Evolutionary conservation across 2,329 filamentous ascomycete genomes (phyloP).

Genomic region (Scopulariopsis brevicaulis): DNA sequence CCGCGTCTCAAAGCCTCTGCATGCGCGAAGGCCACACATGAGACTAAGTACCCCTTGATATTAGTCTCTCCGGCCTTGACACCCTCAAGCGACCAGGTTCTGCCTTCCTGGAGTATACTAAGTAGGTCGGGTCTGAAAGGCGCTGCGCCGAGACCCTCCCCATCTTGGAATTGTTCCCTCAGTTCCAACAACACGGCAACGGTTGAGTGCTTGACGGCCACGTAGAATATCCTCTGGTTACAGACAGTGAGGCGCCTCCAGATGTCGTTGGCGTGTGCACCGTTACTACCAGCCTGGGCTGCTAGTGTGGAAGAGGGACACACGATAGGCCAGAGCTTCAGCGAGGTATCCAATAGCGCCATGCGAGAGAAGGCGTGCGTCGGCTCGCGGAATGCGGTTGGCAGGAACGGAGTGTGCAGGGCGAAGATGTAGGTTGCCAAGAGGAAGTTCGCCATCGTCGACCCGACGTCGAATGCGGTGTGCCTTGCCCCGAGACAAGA

Average conservation of each 20-base stretch:
- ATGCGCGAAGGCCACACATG: conserved; percentile 23
- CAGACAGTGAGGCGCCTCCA: conserved; percentile 24
- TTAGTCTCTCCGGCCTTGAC: conserved; percentile 42
- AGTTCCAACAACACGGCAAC: conserved; percentile 29
- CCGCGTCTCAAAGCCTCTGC: conserved; percentile 28
- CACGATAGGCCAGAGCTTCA: conserved; percentile 25
- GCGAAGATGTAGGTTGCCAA: conserved; percentile 42
- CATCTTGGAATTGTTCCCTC: conserved; percentile 24
- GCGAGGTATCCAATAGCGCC: conserved; percentile 31
- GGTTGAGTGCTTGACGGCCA: conserved; percentile 18
- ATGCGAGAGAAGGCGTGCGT: conserved; percentile 39
- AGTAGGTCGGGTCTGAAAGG: conserved; percentile 28
- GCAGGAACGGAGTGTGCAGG: conserved; percentile 42
- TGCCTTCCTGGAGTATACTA: conserved; percentile 25
- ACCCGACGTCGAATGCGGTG: conserved; percentile 26
- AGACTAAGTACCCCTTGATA: conserved; percentile 37
- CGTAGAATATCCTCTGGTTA: conserved; percentile 28
- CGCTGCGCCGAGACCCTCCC: conserved; percentile 21
- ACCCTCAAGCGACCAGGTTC: conserved; percentile 23
- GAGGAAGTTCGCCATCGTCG: conserved; percentile 32
- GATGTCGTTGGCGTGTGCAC: conserved; percentile 10
- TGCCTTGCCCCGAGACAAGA: conserved; percentile 9
- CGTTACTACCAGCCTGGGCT: conserved; percentile 4
- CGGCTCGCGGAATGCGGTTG: conserved; percentile 24
- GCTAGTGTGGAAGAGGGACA: conserved; percentile 7